A percentile compares a stretch with the other conserved stretches of the same genome.
Evolutionary conservation across 1,139 yeast species (phyloP).

Genomic region (Hyphopichia fennica): DNA sequence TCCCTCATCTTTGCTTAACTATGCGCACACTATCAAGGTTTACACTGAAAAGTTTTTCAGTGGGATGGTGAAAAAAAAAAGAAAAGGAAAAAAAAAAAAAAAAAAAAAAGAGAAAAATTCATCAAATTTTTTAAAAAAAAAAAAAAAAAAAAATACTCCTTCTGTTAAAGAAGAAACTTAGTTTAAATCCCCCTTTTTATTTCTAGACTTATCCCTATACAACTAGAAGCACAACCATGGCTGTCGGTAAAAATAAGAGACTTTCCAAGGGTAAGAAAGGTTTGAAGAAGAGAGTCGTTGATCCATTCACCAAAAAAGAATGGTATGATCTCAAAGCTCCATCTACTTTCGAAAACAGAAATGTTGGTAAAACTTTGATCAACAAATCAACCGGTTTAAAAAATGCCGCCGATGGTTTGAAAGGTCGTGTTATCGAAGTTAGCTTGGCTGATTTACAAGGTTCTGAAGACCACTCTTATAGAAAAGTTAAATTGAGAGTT

Average conservation of each 20-base stretch:
- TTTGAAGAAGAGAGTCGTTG: constrained; percentile 53
- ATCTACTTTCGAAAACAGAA: constrained; percentile 51
- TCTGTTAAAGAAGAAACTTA: not conserved
- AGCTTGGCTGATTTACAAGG: constrained; percentile 53
- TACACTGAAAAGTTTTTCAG: not conserved
- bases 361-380: constrained; percentile 53
- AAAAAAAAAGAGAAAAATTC: not conserved
- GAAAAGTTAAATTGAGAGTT: constrained; percentile 54
- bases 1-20: not conserved
- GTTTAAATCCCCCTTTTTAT: too few species aligned
- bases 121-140: not conserved
- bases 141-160: too few species aligned
- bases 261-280: constrained; percentile 56
- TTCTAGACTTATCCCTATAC: constrained; percentile 1
- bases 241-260: constrained; percentile 57
- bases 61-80: constrained; percentile 1
- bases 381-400: constrained; percentile 54
- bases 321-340: constrained; percentile 57
- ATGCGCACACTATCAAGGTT: not conserved
- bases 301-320: constrained; percentile 54
- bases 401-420: constrained; percentile 53
- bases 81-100: constrained; percentile 2
- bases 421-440: constrained; percentile 54
- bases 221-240: constrained; percentile 28
- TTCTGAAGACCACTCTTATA: constrained; percentile 53